Evolutionary conservation across 345 rosid species (phyloP), one percentile per base, ranked within the genome.

Genomic region (Citrus australasica): DNA sequence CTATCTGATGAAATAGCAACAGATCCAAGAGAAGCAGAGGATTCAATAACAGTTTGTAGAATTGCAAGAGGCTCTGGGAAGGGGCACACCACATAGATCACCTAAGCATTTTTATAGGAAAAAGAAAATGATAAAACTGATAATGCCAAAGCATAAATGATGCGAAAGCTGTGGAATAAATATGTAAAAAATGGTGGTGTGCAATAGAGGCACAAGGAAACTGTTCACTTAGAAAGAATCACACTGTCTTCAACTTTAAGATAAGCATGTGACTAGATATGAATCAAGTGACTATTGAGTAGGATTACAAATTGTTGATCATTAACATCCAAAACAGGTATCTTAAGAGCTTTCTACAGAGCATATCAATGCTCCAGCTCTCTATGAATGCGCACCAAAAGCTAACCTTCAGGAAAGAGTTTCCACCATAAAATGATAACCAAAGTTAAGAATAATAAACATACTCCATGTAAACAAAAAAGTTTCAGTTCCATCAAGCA

Each of bases 11-110:
- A 87, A 60, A 82, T 81, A 80, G 89, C 81, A 62, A 72, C 83
- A 67, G 98, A 94, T 84, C 99, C 99, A 83, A 94, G 80, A 76
- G 98, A 90, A 55, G 92, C 83, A 85, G 97, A 97, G 66, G 98
- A 92, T 88, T 94, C 98, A 63, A 97, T 74, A 6, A 97, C 84
- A 0, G 99, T 96, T 81, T 88, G 90, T 56, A 97, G 83, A 88
- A 97, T 91, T 76, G 99, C 98, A 24, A 83, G 83, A 81, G 98
- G 98, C 69, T 97, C 98, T 14, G 99, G 98, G 82, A 97, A 97
- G 69, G 99, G 99, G 84, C 99, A 97, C 67, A 97, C 98, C 83
- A 97, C 94, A 83, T 97, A 97, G 87, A 93, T 87, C 35, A 94
- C 99, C 99, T 97, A 79, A 71, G 84, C 24, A 75, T 28, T 33